These are phyloP conservation scores for Pseudocercospora macadamiae DNA, from an alignment of 2,329 filamentous ascomycete genomes.

Conservation along the genomic window DNA sequence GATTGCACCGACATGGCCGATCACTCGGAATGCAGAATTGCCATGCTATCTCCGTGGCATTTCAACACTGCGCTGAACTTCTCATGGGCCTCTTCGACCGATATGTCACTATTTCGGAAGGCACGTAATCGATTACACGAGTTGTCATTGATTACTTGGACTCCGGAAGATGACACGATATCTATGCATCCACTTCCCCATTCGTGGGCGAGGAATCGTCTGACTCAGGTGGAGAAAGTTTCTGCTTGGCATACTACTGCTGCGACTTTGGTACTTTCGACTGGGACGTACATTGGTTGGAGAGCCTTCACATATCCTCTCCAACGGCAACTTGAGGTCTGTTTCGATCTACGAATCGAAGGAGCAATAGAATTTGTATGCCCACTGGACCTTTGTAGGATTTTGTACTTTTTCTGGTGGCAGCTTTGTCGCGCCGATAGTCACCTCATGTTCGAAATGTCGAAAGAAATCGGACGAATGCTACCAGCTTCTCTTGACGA, in stretches of 20 bases:
- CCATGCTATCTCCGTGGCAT: background rate
- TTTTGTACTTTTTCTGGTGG: background rate
- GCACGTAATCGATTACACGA: background rate
- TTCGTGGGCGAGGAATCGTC: conserved; percentile 9
- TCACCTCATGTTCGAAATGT: background rate
- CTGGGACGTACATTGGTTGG: background rate
- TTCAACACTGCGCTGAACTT: background rate
- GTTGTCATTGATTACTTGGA: conserved; percentile 2
- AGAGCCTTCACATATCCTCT: background rate
- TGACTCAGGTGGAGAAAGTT: background rate
- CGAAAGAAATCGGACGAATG: background rate
- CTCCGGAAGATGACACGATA: background rate
- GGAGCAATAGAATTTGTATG: background rate
- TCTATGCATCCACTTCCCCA: conserved; percentile 7
- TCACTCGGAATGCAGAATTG: background rate
- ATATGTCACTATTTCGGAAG: background rate
- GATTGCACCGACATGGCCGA: background rate
- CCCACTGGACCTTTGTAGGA: background rate
- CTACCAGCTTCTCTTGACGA: background rate
- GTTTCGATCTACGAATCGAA: background rate
- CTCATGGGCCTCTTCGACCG: background rate
- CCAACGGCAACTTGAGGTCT: background rate
- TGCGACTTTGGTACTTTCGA: background rate
- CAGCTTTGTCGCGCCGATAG: background rate
- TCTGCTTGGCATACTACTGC: background rate